Conservation (phyloP, 495 filamentous ascomycete genomes). For the Xeromyces bisporus region DNA sequence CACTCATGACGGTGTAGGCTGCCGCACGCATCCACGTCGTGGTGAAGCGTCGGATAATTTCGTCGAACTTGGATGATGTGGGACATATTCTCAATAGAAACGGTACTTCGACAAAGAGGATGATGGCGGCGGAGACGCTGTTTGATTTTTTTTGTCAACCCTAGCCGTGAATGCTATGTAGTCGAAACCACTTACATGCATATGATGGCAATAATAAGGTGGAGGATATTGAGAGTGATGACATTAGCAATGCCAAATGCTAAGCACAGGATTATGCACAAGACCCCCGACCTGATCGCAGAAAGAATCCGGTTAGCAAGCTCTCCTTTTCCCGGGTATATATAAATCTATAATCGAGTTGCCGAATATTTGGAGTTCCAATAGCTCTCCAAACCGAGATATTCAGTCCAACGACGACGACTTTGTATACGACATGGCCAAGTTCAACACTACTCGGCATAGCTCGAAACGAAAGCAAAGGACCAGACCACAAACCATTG, state of each 20-base stretch:
- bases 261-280: slow-evolving; percentile 89
- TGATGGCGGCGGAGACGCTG: slow-evolving; percentile 64
- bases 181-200: slow-evolving; percentile 55
- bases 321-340: too few species aligned
- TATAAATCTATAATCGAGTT: too few species aligned
- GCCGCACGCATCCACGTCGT: slow-evolving; percentile 95
- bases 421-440: neutral
- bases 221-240: slow-evolving; percentile 43
- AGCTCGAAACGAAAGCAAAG: too few species aligned
- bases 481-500: slow-evolving; percentile 64
- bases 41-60: slow-evolving; percentile 77
- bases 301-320: slow-evolving; percentile 2
- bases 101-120: slow-evolving; percentile 94
- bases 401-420: neutral
- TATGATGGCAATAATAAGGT: slow-evolving; percentile 68
- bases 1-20: slow-evolving; percentile 67
- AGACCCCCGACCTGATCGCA: slow-evolving; percentile 67
- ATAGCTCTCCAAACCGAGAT: neutral
- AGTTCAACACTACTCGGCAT: too few species aligned
- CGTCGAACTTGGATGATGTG: slow-evolving; percentile 77
- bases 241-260: slow-evolving; percentile 89
- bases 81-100: slow-evolving; percentile 96
- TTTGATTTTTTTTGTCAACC: too few species aligned
- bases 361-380: too few species aligned
- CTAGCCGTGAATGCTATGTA: too few species aligned